Conservation (phyloP, 2,329 filamentous ascomycete species). For the Zarea fungicola region DNA sequence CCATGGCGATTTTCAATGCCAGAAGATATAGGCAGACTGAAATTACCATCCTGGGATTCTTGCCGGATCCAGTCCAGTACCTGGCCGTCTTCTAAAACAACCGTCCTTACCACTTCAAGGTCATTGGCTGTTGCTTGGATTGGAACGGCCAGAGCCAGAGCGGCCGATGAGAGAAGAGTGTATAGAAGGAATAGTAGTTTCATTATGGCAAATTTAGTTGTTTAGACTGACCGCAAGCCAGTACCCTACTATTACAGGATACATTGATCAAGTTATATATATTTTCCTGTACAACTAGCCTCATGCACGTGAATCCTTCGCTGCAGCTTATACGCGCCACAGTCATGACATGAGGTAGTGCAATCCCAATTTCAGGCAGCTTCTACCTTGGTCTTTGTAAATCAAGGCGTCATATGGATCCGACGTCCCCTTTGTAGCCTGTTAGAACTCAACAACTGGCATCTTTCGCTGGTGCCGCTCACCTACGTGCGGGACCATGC, state of each 20-base stretch:
- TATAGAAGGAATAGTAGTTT: neutral
- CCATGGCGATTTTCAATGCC: neutral
- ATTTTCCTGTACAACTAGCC: too few relatives aligned
- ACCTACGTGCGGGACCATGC: constrained; percentile 2
- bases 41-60: constrained; percentile 14
- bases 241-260: too few relatives aligned
- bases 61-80: constrained; percentile 18
- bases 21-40: neutral
- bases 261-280: too few relatives aligned
- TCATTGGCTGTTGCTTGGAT: neutral
- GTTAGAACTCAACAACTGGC: neutral
- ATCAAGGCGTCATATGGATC: neutral
- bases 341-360: constrained; percentile 6
- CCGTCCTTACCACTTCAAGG: constrained; percentile 16
- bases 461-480: neutral
- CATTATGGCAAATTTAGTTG: neutral
- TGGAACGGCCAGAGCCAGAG: neutral
- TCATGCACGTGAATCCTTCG: too few relatives aligned
- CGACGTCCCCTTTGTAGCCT: neutral
- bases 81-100: constrained; percentile 13
- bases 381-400: neutral
- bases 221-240: too few relatives aligned
- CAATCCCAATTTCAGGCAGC: neutral
- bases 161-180: neutral
- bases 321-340: neutral